These are phyloP conservation scores for Xylaria sp. DNA, from an alignment of 2,329 filamentous ascomycete genomes.

Conservation along the genomic window DNA sequence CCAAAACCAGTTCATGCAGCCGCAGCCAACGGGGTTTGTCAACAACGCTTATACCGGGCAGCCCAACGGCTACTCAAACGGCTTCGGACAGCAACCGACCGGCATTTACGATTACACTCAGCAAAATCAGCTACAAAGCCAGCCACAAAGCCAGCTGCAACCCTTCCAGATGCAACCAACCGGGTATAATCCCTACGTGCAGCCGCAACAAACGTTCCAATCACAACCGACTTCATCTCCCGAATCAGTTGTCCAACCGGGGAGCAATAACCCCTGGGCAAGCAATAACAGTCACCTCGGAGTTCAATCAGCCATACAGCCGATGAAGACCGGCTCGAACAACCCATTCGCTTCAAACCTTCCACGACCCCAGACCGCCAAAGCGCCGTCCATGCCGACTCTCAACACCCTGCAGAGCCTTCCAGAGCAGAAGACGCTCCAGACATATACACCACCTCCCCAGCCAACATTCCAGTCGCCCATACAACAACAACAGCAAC, in stretches of 20 bases:
- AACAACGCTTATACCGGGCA: constrained; percentile 66
- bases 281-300: constrained; percentile 62
- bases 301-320: constrained; percentile 72
- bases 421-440: constrained; percentile 85
- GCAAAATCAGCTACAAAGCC: constrained; percentile 55
- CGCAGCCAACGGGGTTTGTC: constrained; percentile 86
- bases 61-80: constrained; percentile 70
- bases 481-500: constrained; percentile 52
- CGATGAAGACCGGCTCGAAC: constrained; percentile 93
- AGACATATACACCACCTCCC: constrained; percentile 55
- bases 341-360: constrained; percentile 88
- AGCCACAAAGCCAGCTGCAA: constrained; percentile 48
- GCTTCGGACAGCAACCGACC: constrained; percentile 73
- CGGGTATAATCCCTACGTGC: constrained; percentile 65
- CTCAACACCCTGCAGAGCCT: constrained; percentile 70
- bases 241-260: constrained; percentile 74
- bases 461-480: constrained; percentile 57
- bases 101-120: constrained; percentile 76
- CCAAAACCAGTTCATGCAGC: constrained; percentile 72
- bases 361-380: constrained; percentile 67
- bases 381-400: constrained; percentile 70
- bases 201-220: constrained; percentile 55
- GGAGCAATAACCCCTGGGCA: constrained; percentile 96
- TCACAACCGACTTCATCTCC: constrained; percentile 57
- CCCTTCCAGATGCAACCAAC: constrained; percentile 62